Evolutionary conservation across 352 stramenopile genomes (phyloP).

Genomic region (Pythium phragmitis): DNA sequence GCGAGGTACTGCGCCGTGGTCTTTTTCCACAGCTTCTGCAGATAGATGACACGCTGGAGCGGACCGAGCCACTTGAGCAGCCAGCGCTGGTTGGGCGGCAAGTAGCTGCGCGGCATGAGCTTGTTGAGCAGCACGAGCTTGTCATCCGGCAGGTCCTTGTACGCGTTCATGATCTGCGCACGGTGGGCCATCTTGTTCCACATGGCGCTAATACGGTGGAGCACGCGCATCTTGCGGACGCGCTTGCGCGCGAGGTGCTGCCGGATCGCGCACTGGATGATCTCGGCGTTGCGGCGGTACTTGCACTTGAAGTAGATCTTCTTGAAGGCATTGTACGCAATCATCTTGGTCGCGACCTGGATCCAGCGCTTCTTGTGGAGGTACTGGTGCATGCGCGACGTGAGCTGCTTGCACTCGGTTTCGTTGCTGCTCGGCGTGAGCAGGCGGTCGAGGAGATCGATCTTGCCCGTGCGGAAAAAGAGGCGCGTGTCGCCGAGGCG

Average conservation of each 20-base stretch:
- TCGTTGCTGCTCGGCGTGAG: constrained; percentile 46
- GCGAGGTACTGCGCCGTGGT: constrained; percentile 66
- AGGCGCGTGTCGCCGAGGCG: constrained; percentile 74
- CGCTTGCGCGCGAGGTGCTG: constrained; percentile 74
- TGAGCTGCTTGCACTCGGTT: constrained; percentile 29
- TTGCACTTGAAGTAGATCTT: constrained; percentile 69
- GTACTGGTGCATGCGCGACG: constrained; percentile 52
- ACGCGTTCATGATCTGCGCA: constrained; percentile 72
- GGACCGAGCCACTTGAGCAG: constrained; percentile 85
- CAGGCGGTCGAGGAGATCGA: constrained; percentile 78
- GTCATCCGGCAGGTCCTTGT: constrained; percentile 75
- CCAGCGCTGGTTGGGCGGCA: constrained; percentile 67
- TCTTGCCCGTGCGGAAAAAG: constrained; percentile 88
- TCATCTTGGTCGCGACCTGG: constrained; percentile 56
- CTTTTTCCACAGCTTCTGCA: constrained; percentile 87
- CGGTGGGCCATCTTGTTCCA: constrained; percentile 69
- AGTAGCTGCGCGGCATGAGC: constrained; percentile 61
- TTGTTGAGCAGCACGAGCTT: constrained; percentile 84
- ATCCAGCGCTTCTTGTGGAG: constrained; percentile 83
- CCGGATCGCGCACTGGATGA: constrained; percentile 79
- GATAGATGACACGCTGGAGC: constrained; percentile 77
- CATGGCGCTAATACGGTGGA: constrained; percentile 57
- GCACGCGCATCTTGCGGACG: constrained; percentile 53
- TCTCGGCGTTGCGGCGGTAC: constrained; percentile 65
- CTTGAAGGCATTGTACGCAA: constrained; percentile 74